phyloP scores from a whole-genome alignment of 495 filamentous ascomycete species.

The Aspergillus saccharolyticus region DNA sequence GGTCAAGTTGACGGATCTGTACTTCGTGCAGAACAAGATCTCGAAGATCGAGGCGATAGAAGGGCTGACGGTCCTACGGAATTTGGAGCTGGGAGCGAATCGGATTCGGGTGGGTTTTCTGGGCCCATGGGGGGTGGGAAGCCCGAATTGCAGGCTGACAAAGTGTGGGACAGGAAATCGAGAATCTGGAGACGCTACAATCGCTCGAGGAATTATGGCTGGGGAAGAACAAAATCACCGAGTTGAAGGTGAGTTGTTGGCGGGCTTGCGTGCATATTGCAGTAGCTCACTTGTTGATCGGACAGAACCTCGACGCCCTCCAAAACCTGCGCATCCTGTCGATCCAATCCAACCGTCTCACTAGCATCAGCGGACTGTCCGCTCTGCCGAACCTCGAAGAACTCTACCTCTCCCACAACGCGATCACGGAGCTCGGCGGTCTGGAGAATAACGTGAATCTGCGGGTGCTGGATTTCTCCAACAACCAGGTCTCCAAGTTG shows the following conservation, averaged over 20 bases:
- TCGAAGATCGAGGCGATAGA: conserved; percentile 78
- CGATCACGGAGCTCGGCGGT: conserved; percentile 70
- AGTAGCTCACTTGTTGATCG: too few species aligned
- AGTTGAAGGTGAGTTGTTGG: conserved; percentile 65
- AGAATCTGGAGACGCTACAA: conserved; percentile 74
- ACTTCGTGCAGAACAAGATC: conserved; percentile 95
- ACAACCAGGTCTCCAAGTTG: conserved; percentile 76
- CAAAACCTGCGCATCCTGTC: conserved; percentile 81
- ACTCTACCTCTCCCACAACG: conserved; percentile 97
- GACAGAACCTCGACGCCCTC: conserved; percentile 61
- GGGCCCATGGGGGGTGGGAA: too few species aligned
- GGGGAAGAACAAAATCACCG: conserved; percentile 95
- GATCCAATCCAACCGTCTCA: conserved; percentile 95
- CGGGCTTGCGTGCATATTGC: too few species aligned
- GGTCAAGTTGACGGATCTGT: conserved; percentile 74
- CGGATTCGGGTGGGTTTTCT: conserved; percentile 62
- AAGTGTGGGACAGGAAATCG: conserved; percentile 62
- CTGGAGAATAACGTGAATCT: conserved; percentile 67
- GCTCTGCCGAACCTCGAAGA: conserved; percentile 79
- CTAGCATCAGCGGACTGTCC: conserved; percentile 67
- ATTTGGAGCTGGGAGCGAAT: conserved; percentile 89
- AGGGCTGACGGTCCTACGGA: conserved; percentile 64
- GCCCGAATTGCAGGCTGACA: too few species aligned
- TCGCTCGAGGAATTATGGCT: conserved; percentile 87
- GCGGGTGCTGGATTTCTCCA: conserved; percentile 80